Base-by-base conservation (phyloP, 2,329 filamentous ascomycete species). In the Zymoseptoria passerinii region DNA sequence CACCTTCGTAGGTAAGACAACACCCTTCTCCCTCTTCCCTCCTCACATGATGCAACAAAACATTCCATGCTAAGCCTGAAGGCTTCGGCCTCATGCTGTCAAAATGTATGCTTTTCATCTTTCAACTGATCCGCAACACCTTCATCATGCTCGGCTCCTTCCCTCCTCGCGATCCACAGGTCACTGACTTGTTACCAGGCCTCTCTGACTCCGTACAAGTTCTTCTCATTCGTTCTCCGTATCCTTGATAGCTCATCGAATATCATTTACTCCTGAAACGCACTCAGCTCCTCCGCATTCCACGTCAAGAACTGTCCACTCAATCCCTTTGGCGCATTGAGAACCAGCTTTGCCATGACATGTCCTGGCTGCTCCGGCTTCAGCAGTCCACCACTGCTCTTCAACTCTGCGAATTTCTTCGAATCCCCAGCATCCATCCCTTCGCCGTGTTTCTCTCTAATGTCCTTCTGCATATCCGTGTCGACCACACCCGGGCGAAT, bases 381-480 rank as follows among this genome's bases (percentile, higher is more conserved):
- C 61, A 96, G 77, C 52, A 97, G 75, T 53, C 81, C 82, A 13
- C 91, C 91, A 5, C 82, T 80, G 63, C 84, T 81, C 70, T 91
- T 87, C 16, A 88, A 80, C 0, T 82, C 78, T 10, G 83, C 78
- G 67, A 97, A 97, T 66, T 82, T 85, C 18, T 77, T 73, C 23
- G 78, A 77, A 65, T 86, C 81, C 55, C 79, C 78, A 19, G 75
- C 74, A 63, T 83, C 81, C 81, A 89, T 83, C 16, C 74, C 75
- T 28, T 76, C 78, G 7, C 81, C 78, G 72, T 94, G 87, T 58
- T 84, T 81, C 52, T 91, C 85, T 54, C 94, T 80, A 58, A 99
- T 82, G 58, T 88, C 82, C n/a, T 80, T 80, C 72, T 96, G 92
- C 92, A 96, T 96, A 54, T 87, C 87, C 0, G 92, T 96, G 69